Evolutionary conservation across 2,329 filamentous ascomycete species (phyloP).

Genomic region (Aspergillus melleus): DNA sequence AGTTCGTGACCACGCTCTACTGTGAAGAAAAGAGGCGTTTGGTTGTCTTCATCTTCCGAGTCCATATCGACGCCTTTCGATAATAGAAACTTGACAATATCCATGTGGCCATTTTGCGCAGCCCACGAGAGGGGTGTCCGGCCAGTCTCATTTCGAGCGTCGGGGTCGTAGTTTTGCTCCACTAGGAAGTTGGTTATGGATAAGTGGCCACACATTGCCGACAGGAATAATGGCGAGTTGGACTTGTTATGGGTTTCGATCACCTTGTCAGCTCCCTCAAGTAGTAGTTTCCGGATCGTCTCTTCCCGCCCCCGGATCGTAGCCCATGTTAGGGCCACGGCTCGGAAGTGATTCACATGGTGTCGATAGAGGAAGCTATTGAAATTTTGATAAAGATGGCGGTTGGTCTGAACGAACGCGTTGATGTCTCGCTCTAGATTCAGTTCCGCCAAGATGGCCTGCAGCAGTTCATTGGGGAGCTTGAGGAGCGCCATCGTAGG

Average conservation of each 20-base stretch:
- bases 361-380: slow-evolving; percentile 2
- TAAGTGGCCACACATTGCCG: neutral
- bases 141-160: neutral
- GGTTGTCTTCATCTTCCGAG: neutral
- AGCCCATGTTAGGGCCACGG: slow-evolving; percentile 1
- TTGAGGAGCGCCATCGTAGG: neutral
- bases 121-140: neutral
- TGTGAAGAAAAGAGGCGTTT: neutral
- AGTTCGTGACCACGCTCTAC: neutral
- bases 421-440: slow-evolving; percentile 5
- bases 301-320: neutral
- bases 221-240: neutral
- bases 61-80: neutral
- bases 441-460: neutral
- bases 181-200: neutral
- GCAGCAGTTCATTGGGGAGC: slow-evolving; percentile 4
- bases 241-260: neutral
- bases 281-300: neutral
- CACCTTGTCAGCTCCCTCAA: neutral
- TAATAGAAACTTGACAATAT: neutral
- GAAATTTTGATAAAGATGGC: neutral
- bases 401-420: neutral
- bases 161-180: neutral
- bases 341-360: neutral
- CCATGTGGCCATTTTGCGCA: neutral